Base-by-base conservation (phyloP, 2,329 filamentous ascomycete species). In the Phaeosphaeriaceae sp. region DNA sequence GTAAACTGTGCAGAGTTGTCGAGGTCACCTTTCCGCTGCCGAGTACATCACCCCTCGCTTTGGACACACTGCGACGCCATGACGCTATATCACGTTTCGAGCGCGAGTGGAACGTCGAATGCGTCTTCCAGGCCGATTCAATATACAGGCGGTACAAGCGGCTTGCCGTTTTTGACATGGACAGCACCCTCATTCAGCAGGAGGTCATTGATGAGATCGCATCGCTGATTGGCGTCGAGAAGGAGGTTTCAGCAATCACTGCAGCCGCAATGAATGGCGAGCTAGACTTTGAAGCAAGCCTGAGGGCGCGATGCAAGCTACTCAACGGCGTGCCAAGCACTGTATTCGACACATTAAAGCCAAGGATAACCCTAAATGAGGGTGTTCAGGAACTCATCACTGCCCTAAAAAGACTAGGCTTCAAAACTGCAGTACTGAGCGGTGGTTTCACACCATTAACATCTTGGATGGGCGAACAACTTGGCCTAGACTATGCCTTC, bases 201-300 rank as follows among this genome's bases (percentile, higher is more conserved):
- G 94, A 99, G 77, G 92, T 97, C 52, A 97, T 99, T 69, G 94
- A 99, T 73, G 87, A 97, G 65, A 87, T 99, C 48, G 94, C 94
- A 3, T 86, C 88, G 45, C 88, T 88, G 30, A 85, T 96, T 2
- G 90, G 91, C 43, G 83, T 95, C n/a, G 86, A 90, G 62, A 86
- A 86, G 44, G 80, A 89, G 63, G 93, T 99, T 32, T 89, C 91
- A 8, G 82, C 87, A 64, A 97, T 99, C 61, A 99, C 94, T 0
- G 87, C 88, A 51, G 88, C 92, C 28, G 93, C 94, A 29, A 99
- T 99, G 94, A 87, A 93, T 60, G 94, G 94, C 52, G 92, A 97
- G 77, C 81, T 97, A 29, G 92, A 97, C 72, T 99, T 99, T 63
- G 87, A 92, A 43, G 83, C 84, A 0, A 92, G 89, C 1, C 86